These are phyloP conservation scores for Cylindrotheca closterium DNA, from an alignment of 108 stramenopile genomes.

Conservation along the genomic window DNA sequence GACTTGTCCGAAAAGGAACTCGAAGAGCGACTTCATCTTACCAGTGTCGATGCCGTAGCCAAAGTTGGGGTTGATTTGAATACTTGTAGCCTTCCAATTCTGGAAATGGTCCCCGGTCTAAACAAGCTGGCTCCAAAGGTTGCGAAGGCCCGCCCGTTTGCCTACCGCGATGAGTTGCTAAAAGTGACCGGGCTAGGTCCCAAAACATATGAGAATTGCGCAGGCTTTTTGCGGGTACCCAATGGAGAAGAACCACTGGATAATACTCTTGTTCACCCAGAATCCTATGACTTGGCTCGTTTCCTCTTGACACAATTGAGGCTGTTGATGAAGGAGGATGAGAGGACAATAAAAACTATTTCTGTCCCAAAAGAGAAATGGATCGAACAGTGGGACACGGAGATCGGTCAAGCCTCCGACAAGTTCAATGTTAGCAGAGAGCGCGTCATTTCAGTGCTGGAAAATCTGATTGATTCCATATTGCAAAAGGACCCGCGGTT, in stretches of 20 bases:
- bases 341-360: slow-evolving; percentile 11
- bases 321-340: slow-evolving; percentile 28
- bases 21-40: slow-evolving; percentile 47
- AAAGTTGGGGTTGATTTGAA: slow-evolving; percentile 64
- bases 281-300: slow-evolving; percentile 57
- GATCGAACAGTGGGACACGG: slow-evolving; percentile 8
- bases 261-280: slow-evolving; percentile 61
- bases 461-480: slow-evolving; percentile 51
- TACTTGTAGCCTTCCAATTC: slow-evolving; percentile 39
- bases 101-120: slow-evolving; percentile 61
- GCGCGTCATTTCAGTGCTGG: slow-evolving; percentile 40
- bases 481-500: slow-evolving; percentile 54
- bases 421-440: slow-evolving; percentile 34
- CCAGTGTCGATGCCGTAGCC: slow-evolving; percentile 55
- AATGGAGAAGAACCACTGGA: slow-evolving; percentile 49
- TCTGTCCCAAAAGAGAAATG: slow-evolving; percentile 9
- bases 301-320: slow-evolving; percentile 43
- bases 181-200: slow-evolving; percentile 54
- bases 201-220: slow-evolving; percentile 66
- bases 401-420: slow-evolving; percentile 32
- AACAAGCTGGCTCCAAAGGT: slow-evolving; percentile 33
- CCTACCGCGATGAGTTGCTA: slow-evolving; percentile 44
- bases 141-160: slow-evolving; percentile 48
- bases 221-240: slow-evolving; percentile 47
- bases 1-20: slow-evolving; percentile 54